Evolutionary conservation across 1,284 basidiomycete genomes (phyloP).

Genomic region (Erythrobasidium hasegawianum): DNA sequence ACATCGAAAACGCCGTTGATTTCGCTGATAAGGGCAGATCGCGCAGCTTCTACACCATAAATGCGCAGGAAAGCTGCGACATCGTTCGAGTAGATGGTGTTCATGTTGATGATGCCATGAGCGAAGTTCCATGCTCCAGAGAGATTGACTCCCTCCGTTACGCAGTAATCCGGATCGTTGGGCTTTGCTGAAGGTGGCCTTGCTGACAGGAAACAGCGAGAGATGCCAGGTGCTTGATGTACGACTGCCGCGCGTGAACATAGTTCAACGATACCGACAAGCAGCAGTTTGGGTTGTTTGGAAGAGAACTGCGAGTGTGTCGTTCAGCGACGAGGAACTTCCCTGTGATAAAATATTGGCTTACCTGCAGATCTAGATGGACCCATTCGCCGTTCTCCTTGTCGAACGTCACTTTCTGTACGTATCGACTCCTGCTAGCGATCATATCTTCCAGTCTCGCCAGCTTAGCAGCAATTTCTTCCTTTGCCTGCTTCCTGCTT

Average conservation of each 20-base stretch:
- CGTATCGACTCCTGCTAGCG: constrained; percentile 56
- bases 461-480: constrained; percentile 47
- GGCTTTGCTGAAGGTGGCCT: constrained; percentile 46
- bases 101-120: constrained; percentile 71
- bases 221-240: constrained; percentile 81
- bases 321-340: not conserved
- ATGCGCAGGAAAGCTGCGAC: constrained; percentile 86
- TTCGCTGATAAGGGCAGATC: constrained; percentile 58
- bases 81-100: constrained; percentile 89
- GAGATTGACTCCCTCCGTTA: constrained; percentile 80
- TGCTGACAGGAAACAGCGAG: constrained; percentile 70
- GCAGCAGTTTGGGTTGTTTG: constrained; percentile 69
- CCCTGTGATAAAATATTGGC: constrained; percentile 45
- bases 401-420: constrained; percentile 69
- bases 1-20: constrained; percentile 90
- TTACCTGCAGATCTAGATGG: constrained; percentile 74
- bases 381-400: constrained; percentile 59
- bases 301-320: constrained; percentile 13
- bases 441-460: constrained; percentile 50
- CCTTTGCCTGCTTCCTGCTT: constrained; percentile 50
- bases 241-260: constrained; percentile 77
- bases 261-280: constrained; percentile 85
- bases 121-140: constrained; percentile 85
- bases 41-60: constrained; percentile 59
- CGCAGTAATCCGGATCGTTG: constrained; percentile 47